Conservation (phyloP, 768 basidiomycete species). For the Mrakia hoshinonis region DNA sequence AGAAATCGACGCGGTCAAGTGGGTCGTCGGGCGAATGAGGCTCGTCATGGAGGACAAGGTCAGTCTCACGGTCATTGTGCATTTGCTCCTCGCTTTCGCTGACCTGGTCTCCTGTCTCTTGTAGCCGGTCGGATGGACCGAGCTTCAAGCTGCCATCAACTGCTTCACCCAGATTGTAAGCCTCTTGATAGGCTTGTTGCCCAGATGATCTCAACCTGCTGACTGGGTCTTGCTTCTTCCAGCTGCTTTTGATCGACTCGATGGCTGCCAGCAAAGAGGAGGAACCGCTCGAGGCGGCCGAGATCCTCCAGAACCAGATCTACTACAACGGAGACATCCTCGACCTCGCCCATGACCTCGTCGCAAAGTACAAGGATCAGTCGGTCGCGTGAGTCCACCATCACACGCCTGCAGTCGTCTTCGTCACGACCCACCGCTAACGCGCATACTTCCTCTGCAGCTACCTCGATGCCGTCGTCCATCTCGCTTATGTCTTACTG, state of each 20-base stretch:
- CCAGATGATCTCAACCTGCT: background rate
- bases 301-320: slow-evolving; percentile 74
- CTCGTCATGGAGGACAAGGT: slow-evolving; percentile 87
- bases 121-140: slow-evolving; percentile 88
- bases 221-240: background rate
- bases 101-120: background rate
- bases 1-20: slow-evolving; percentile 77
- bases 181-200: no score
- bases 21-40: slow-evolving; percentile 82
- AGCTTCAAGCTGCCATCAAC: slow-evolving; percentile 86
- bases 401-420: background rate
- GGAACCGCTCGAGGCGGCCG: slow-evolving; percentile 63
- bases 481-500: slow-evolving; percentile 75
- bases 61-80: slow-evolving; percentile 29
- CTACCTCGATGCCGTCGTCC: slow-evolving; percentile 78
- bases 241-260: slow-evolving; percentile 72
- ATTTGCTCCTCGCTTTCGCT: slow-evolving; percentile 21
- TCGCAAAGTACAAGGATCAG: slow-evolving; percentile 70
- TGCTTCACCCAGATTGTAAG: slow-evolving; percentile 75
- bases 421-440: background rate
- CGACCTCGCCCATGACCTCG: slow-evolving; percentile 70
- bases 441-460: slow-evolving; percentile 37
- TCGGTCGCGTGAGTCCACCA: slow-evolving; percentile 41
- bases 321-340: slow-evolving; percentile 93
- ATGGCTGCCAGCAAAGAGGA: slow-evolving; percentile 57